Conservation (phyloP, 108 stramenopile species). For the Cyclotella kingstonii region DNA sequence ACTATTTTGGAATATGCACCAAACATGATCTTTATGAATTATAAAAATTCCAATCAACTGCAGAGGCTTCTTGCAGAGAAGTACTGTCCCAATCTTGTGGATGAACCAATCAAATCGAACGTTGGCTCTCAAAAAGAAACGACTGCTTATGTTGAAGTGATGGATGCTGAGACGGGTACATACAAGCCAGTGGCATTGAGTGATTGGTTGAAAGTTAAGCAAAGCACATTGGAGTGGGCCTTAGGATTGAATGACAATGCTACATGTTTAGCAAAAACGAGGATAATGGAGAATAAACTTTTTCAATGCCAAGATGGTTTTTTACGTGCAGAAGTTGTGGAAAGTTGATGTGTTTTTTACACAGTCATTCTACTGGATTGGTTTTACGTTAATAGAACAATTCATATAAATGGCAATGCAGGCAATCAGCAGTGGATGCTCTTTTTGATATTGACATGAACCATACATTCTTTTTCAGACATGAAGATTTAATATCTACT, state of each 20-base stretch:
- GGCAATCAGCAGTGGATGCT: no score
- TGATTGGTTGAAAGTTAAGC: slow-evolving; percentile 25
- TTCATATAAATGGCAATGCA: no score
- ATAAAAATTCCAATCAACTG: slow-evolving; percentile 17
- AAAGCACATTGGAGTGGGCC: slow-evolving; percentile 10
- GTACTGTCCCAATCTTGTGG: slow-evolving; percentile 21
- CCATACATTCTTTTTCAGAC: no score
- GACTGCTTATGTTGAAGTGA: slow-evolving; percentile 2
- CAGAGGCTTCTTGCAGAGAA: slow-evolving; percentile 22
- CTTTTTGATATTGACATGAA: no score
- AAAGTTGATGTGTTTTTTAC: slow-evolving; percentile 1
- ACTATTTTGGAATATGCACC: slow-evolving; percentile 33
- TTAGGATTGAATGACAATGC: slow-evolving; percentile 14
- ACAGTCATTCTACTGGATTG: no score
- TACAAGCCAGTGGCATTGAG: background rate
- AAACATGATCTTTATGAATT: slow-evolving; percentile 43
- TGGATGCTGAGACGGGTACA: background rate
- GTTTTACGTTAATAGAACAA: no score
- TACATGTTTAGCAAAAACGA: slow-evolving; percentile 14
- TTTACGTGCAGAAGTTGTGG: slow-evolving; percentile 18
- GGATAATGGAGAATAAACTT: slow-evolving; percentile 22
- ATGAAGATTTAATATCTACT: no score
- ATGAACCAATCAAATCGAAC: background rate
- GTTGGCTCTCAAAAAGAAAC: slow-evolving; percentile 1
- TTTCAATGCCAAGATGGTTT: slow-evolving; percentile 6